Conservation (phyloP, 306 rosid species). For the Corylus heterophylla region DNA sequence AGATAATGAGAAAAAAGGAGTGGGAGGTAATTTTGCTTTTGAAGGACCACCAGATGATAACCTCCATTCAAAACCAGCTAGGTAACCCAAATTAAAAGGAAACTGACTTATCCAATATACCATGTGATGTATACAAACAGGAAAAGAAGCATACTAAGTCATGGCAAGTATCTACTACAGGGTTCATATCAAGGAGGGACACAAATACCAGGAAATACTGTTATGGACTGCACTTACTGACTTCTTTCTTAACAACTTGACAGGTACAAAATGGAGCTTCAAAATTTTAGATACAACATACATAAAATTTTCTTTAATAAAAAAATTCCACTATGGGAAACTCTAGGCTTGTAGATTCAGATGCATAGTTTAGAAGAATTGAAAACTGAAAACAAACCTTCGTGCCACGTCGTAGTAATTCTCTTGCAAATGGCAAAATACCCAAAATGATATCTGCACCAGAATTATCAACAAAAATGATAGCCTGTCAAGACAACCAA, state of each 20-base stretch:
- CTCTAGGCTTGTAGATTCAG: conserved; percentile 11
- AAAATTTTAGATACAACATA: background rate
- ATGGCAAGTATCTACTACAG: background rate
- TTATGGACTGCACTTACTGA: background rate
- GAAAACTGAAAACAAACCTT: conserved; percentile 56
- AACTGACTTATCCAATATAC: background rate
- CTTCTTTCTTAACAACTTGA: background rate
- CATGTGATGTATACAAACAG: background rate
- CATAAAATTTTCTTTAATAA: background rate
- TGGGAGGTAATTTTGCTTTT: background rate
- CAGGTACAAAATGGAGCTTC: background rate
- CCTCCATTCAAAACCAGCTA: background rate
- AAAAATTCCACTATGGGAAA: background rate
- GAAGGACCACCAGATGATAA: background rate
- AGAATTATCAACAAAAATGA: conserved; percentile 94
- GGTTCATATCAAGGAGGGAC: background rate
- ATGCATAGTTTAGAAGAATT: conserved; percentile 16
- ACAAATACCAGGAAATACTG: background rate
- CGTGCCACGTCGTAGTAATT: conserved; percentile 79
- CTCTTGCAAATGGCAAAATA: conserved; percentile 93
- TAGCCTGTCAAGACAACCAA: conserved; percentile 51
- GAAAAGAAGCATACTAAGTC: background rate
- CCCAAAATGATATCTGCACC: conserved; percentile 97
- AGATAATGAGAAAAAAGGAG: background rate
- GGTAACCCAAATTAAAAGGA: background rate